Evolutionary conservation across 495 filamentous ascomycete species (phyloP).

Genomic region (Acidomyces sp.): DNA sequence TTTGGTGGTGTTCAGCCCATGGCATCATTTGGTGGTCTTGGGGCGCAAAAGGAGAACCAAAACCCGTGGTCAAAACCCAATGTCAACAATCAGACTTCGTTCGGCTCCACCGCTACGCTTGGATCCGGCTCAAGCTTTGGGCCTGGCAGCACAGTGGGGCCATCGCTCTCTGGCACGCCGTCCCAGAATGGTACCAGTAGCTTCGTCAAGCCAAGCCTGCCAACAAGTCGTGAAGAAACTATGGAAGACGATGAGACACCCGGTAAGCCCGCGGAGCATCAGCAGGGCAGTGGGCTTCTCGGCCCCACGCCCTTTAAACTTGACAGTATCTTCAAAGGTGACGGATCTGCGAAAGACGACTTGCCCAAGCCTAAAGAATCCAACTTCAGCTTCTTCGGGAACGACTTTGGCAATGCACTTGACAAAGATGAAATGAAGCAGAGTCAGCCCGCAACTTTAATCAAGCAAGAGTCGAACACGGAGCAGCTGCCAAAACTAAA

Average conservation of each 20-base stretch:
- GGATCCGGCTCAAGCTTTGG: conserved; percentile 23
- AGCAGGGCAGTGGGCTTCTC: conserved; percentile 36
- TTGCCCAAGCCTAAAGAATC: conserved; percentile 35
- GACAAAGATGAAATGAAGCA: conserved; percentile 32
- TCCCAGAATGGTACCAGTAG: conserved; percentile 1
- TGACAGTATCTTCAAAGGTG: conserved; percentile 67
- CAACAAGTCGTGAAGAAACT: conserved; percentile 8
- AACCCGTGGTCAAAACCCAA: conserved; percentile 11
- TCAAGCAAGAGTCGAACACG: conserved; percentile 50
- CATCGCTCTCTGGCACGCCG: conserved; percentile 16
- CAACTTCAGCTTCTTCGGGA: conserved; percentile 30
- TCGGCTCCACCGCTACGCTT: conserved; percentile 30
- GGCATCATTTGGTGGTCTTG: not conserved
- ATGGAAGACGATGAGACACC: conserved; percentile 13
- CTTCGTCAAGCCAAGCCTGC: conserved; percentile 16
- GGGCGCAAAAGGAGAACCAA: conserved; percentile 1
- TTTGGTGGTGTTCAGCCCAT: not conserved
- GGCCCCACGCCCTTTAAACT: conserved; percentile 50
- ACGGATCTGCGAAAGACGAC: conserved; percentile 51
- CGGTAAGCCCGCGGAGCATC: conserved; percentile 6
- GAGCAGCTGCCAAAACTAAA: conserved; percentile 30
- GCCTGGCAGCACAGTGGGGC: conserved; percentile 11
- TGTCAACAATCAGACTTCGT: conserved; percentile 22
- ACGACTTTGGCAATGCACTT: conserved; percentile 44
- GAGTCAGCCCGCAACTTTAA: conserved; percentile 27